These are phyloP conservation scores for Lachnellula arida DNA, from an alignment of 2,329 filamentous ascomycete species.

Conservation along the genomic window DNA sequence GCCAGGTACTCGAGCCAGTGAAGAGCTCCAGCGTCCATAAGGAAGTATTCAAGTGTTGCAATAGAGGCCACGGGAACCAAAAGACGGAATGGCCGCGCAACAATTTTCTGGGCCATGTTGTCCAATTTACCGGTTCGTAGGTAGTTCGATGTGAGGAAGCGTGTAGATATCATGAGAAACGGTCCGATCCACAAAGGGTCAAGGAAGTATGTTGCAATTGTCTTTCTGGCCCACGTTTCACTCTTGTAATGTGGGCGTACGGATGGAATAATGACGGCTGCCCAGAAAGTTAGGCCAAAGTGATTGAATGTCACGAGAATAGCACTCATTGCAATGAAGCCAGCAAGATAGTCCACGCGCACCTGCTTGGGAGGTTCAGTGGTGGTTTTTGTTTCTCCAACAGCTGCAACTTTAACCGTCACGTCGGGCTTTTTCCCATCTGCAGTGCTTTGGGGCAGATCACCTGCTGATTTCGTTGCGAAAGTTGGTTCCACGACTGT, in stretches of 20 bases:
- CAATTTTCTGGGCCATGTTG: conserved; percentile 40
- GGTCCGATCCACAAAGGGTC: conserved; percentile 45
- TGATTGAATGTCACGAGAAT: conserved; percentile 42
- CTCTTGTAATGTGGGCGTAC: conserved; percentile 35
- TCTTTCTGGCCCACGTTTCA: conserved; percentile 38
- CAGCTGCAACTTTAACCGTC: neutral
- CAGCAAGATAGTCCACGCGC: conserved; percentile 43
- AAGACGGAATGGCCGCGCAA: conserved; percentile 41
- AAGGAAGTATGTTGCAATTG: conserved; percentile 40
- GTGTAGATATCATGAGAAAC: conserved; percentile 44
- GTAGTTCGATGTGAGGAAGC: conserved; percentile 40
- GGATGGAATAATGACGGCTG: conserved; percentile 35
- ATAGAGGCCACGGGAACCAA: conserved; percentile 42
- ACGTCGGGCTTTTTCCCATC: neutral
- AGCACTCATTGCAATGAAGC: conserved; percentile 40
- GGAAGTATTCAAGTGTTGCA: conserved; percentile 42
- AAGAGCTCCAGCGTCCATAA: conserved; percentile 40
- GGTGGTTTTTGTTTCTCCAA: neutral
- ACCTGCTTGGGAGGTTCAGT: conserved; percentile 9
- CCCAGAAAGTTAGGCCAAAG: conserved; percentile 41
- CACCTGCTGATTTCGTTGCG: no score
- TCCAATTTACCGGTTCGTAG: conserved; percentile 39
- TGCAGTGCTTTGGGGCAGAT: neutral
- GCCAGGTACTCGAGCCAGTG: conserved; percentile 41
- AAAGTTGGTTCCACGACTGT: neutral